Percentiles rank a stretch among this genome's conserved stretches.
These are phyloP conservation scores for Acaromyces ingoldii DNA, from an alignment of 1,284 basidiomycete species.

Conservation along the genomic window DNA sequence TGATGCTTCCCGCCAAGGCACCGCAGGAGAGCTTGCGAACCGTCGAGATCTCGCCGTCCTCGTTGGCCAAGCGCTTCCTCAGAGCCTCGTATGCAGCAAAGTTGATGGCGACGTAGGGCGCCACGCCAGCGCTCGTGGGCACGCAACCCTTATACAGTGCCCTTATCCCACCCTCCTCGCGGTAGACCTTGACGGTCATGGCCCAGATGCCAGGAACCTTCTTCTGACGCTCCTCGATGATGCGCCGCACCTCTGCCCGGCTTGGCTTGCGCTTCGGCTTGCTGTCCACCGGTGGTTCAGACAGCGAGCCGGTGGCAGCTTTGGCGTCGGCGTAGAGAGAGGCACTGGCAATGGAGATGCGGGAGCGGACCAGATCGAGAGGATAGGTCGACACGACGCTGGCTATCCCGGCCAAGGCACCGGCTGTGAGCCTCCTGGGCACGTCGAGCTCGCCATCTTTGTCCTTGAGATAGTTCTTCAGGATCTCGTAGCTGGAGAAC, in stretches of 20 bases:
- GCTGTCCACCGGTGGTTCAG: neutral
- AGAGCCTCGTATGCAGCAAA: constrained; percentile 47
- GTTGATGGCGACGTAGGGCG: constrained; percentile 68
- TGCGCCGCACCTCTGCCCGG: constrained; percentile 2
- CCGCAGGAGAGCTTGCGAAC: constrained; percentile 54
- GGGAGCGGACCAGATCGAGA: constrained; percentile 83
- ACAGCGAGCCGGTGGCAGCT: neutral
- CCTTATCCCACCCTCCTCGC: constrained; percentile 80
- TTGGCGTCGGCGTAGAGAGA: constrained; percentile 38
- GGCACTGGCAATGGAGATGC: constrained; percentile 72
- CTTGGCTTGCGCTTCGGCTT: neutral
- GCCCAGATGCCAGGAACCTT: constrained; percentile 68
- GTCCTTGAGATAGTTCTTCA: constrained; percentile 60
- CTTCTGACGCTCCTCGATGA: constrained; percentile 21
- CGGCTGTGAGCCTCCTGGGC: constrained; percentile 71
- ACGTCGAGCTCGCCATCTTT: constrained; percentile 66
- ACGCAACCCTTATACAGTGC: constrained; percentile 82
- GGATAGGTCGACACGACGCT: constrained; percentile 90
- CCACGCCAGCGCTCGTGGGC: constrained; percentile 83
- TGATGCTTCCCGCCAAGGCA: constrained; percentile 62
- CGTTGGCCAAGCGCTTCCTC: constrained; percentile 31
- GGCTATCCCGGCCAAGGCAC: constrained; percentile 83
- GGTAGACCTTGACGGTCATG: constrained; percentile 82
- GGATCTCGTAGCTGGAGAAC: constrained; percentile 78
- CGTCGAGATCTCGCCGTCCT: constrained; percentile 40